phyloP scores from a whole-genome alignment of 23 red algal genomes.

The Gracilaria gracilis region DNA sequence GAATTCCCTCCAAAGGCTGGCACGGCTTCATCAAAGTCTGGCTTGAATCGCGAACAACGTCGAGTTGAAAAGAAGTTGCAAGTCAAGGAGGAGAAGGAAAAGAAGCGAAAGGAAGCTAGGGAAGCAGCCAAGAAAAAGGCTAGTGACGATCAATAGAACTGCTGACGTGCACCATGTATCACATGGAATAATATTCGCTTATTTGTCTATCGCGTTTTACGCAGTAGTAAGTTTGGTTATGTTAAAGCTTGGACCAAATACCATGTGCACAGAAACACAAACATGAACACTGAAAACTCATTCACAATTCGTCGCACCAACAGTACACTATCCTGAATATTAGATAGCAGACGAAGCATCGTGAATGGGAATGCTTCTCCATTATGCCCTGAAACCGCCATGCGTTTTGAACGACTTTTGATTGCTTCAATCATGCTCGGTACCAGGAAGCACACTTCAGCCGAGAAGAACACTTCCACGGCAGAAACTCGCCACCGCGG shows the following conservation, averaged over 20 bases:
- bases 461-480: conserved; percentile 36
- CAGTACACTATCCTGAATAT: conserved; percentile 14
- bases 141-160: neutral
- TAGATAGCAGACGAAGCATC: conserved; percentile 11
- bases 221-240: neutral
- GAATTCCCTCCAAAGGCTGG: conserved; percentile 22
- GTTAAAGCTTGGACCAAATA: conserved; percentile 14
- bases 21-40: neutral
- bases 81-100: conserved; percentile 31
- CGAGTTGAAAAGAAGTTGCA: conserved; percentile 38
- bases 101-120: conserved; percentile 17
- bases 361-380: conserved; percentile 8
- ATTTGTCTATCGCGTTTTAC: too few relatives aligned
- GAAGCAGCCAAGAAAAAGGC: neutral
- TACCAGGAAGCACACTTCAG: conserved; percentile 29
- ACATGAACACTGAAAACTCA: conserved; percentile 44
- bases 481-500: conserved; percentile 38
- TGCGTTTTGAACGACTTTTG: neutral
- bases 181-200: too few relatives aligned
- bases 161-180: neutral
- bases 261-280: conserved; percentile 42
- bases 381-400: neutral
- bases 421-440: conserved; percentile 7
- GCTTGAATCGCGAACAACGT: conserved; percentile 43
- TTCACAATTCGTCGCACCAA: conserved; percentile 22